Base-by-base conservation (phyloP, 176 grass and related monocot genomes). In the Phyllostachys edulis region DNA sequence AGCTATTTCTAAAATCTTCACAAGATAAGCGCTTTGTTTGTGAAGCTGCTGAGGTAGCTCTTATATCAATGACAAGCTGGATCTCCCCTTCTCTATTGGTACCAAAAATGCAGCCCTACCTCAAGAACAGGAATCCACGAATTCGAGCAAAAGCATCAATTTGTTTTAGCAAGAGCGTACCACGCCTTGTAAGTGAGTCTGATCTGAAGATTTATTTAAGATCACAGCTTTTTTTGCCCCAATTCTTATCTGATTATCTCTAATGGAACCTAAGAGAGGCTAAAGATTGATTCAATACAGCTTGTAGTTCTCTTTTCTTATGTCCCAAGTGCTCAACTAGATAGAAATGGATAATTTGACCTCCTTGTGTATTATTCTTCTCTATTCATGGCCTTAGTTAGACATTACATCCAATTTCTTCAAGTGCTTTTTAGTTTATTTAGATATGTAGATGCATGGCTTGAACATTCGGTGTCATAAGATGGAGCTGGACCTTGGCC, bases 11-110 rank as follows among this genome's bases (percentile, higher is more conserved):
- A 37, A 99, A 95, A 90, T 90, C 96, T 67, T 99, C 93, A 32
- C 96, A 99, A 96, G 96, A 99, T 82, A 99, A 99, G 66, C 93
- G 94, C 29, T 99, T 96, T 67, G 96, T 98, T 69, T 98, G 96
- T 87, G 96, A 98, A 80, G 91, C 91, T 77, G 96, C 96, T 80
- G 93, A 90, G 77, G 26, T 88, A 63, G 96, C 93, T 84, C 80
- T 99, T 78, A 51, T 94, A 66, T 80, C 87, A 6, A 94, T 99
- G 93, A 96, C 93, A 27, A 96, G 52, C 52, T 92, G 87, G 87
- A 91, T 99, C 32, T 92, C 89, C 36, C 91, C 96, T 36, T 89
- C 38, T 72, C 17, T 90, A 67, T 79, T 99, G 64, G 78, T 99
- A 60, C 88, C 91, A 7, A 99, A 95, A 85, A 89, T 99, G 83